Base-by-base conservation (phyloP, 306 rosid genomes). In the Ochetophila trinervis region DNA sequence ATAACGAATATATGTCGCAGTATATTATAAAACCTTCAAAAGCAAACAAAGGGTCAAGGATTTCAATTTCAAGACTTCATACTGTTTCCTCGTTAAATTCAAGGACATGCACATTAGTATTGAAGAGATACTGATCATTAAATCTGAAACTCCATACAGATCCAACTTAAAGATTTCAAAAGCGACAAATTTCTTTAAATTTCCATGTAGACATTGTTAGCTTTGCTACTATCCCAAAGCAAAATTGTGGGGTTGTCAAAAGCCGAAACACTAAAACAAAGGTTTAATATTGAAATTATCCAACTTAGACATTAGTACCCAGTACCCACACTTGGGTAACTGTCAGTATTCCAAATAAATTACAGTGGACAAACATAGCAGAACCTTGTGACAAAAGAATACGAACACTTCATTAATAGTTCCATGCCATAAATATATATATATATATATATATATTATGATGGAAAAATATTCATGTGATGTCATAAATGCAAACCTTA, bases 401-500 rank as follows among this genome's bases (percentile, higher is more conserved):
- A 42, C 32, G 45, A 37, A 48, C 13, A 37, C 4, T 53, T 13
- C 48, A 20, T 53, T 32, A 21, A 12, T 40, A 40, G 45, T 8
- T 40, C 50, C 34, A 70, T 51, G 60, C 27, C 67, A 57, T 22
- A 66, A 9, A 34, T 50, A 65, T 49, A 74, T 57, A 57, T 60
- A 27, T 27, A n/a, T n/a, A n/a, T 27, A 27, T 27, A 27, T 27
- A 27, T 27, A 27, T 16, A 24, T 42, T 47, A 74, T 44, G 70
- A 67, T 53, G 62, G 62, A 23, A 62, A 68, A 61, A 72, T 45
- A 64, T 76, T 47, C 52, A 48, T 34, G 20, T 42, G 55, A 57
- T 57, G 58, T n/a, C 36, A 49, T 35, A 67, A 59, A 53, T 5
- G 27, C 73, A 57, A 77, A 87, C 98, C 97, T 93, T 89, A 63